These are phyloP conservation scores for Solanum rostratum DNA, from an alignment of 257 asterid genomes.

Conservation along the genomic window DNA sequence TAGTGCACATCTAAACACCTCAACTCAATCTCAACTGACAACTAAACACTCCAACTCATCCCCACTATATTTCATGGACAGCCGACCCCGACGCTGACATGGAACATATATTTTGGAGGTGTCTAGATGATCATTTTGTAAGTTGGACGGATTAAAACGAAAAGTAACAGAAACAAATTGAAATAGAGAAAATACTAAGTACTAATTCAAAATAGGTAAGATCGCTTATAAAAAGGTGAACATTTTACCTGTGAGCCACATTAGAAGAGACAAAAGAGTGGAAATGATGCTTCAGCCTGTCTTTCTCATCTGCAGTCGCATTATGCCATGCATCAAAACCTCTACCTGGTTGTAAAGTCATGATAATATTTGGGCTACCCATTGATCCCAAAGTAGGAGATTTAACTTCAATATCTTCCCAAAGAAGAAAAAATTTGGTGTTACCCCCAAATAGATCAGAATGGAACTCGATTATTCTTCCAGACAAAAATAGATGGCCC, in stretches of 20 bases:
- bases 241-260: conserved; percentile 70
- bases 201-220: not conserved
- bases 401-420: conserved; percentile 96
- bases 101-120: not conserved
- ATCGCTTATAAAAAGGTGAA: not conserved
- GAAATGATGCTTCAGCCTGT: conserved; percentile 85
- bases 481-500: conserved; percentile 97
- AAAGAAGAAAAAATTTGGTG: conserved; percentile 85
- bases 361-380: conserved; percentile 43
- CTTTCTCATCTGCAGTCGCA: conserved; percentile 80
- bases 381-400: conserved; percentile 91
- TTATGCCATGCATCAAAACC: conserved; percentile 93
- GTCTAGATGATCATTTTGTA: too few relatives aligned
- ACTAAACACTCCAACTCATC: not conserved
- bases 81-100: not conserved
- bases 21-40: not conserved
- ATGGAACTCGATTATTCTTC: conserved; percentile 93
- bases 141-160: not conserved
- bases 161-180: not conserved
- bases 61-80: not conserved
- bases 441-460: conserved; percentile 92
- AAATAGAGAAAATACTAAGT: not conserved
- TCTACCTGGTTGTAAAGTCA: conserved; percentile 76
- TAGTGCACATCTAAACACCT: not conserved
- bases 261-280: conserved; percentile 91